These are phyloP conservation scores for Ambrosia artemisiifolia DNA, from an alignment of 129 eudicot genomes.

Conservation along the genomic window DNA sequence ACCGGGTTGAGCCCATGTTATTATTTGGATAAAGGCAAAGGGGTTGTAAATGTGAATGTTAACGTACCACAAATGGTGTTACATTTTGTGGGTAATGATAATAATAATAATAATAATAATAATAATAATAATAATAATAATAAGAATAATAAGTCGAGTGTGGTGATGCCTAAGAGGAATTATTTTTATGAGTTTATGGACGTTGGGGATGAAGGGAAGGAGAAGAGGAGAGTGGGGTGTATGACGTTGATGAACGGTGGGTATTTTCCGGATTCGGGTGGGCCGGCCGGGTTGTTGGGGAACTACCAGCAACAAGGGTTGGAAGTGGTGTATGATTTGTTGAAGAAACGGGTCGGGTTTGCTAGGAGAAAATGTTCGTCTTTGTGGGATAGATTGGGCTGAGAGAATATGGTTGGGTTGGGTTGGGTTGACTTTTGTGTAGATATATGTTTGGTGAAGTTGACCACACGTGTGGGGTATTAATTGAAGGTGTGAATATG, in stretches of 20 bases:
- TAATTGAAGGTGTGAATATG: neutral
- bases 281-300: constrained; percentile 83
- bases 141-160: constrained; percentile 80
- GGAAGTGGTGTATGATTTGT: constrained; percentile 94
- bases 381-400: constrained; percentile 56
- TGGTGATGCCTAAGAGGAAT: constrained; percentile 70
- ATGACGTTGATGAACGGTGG: constrained; percentile 93
- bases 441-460: neutral
- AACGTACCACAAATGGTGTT: constrained; percentile 53
- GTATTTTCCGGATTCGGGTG: constrained; percentile 67
- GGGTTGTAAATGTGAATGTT: too few relatives aligned
- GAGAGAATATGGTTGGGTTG: constrained; percentile 32
- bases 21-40: constrained; percentile 19
- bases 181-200: constrained; percentile 71
- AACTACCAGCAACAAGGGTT: constrained; percentile 94
- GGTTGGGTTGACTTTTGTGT: constrained; percentile 19
- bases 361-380: constrained; percentile 75
- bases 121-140: too few relatives aligned
- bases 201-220: constrained; percentile 42
- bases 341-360: constrained; percentile 73
- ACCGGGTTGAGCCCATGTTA: constrained; percentile 90
- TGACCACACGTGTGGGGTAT: constrained; percentile 36
- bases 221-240: constrained; percentile 68
- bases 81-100: constrained; percentile 86
- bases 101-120: too few relatives aligned